Percentiles rank a stretch among this genome's conserved stretches.
Evolutionary conservation across 108 stramenopile genomes (phyloP).

Genomic region (Cyclostephanos tholiformis): DNA sequence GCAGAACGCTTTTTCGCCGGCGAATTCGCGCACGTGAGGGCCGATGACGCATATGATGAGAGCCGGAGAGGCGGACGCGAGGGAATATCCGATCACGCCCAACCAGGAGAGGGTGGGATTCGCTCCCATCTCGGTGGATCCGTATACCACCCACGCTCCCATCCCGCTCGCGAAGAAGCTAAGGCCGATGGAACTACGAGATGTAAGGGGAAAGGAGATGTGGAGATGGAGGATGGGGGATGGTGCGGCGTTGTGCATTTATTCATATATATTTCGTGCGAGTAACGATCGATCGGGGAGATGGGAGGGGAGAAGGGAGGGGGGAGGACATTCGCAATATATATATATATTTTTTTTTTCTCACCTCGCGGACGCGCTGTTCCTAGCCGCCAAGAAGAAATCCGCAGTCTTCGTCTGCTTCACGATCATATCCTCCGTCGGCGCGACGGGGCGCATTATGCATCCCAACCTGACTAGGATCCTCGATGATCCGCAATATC

Average conservation of each 20-base stretch:
- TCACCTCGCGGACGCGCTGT: constrained; percentile 51
- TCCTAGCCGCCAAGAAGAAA: constrained; percentile 65
- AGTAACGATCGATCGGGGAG: too few relatives aligned
- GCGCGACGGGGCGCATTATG: constrained; percentile 35
- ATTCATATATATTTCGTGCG: too few relatives aligned
- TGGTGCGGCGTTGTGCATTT: too few relatives aligned
- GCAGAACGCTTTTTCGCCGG: constrained; percentile 61
- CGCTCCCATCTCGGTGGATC: constrained; percentile 76
- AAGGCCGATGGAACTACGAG: constrained; percentile 57
- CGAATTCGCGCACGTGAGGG: constrained; percentile 45
- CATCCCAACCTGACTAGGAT: constrained; percentile 42
- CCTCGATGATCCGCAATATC: constrained; percentile 29
- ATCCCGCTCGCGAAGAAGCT: constrained; percentile 76
- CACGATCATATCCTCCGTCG: constrained; percentile 18
- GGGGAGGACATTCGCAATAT: too few relatives aligned
- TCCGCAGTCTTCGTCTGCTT: constrained; percentile 45
- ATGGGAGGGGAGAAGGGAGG: too few relatives aligned
- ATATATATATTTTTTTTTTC: too few relatives aligned
- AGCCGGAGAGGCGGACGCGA: constrained; percentile 64
- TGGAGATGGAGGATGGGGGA: not conserved
- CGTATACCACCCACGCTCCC: constrained; percentile 84
- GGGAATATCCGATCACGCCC: constrained; percentile 76
- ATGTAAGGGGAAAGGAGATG: not conserved
- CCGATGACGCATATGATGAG: constrained; percentile 58
- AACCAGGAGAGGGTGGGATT: constrained; percentile 64